phyloP scores from a whole-genome alignment of 768 basidiomycete genomes.

The Lyophyllum semitale region DNA sequence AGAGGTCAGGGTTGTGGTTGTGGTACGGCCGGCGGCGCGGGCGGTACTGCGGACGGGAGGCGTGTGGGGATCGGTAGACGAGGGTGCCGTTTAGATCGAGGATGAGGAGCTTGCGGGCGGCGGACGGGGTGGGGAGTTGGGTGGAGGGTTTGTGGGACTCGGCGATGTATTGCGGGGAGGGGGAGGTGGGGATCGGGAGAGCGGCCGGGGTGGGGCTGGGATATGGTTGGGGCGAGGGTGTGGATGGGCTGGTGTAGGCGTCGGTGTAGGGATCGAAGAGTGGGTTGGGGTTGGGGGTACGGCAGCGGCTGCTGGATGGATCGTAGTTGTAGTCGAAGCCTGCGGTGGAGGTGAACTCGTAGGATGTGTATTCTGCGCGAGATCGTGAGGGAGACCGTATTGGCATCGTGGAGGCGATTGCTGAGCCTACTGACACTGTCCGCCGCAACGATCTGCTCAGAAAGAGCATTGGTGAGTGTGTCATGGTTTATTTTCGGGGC shows the following conservation, averaged over 20 bases:
- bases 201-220: conserved; percentile 17
- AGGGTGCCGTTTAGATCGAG: conserved; percentile 80
- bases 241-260: not conserved
- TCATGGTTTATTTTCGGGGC: not conserved
- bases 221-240: conserved; percentile 44
- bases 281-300: conserved; percentile 1
- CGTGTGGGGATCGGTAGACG: conserved; percentile 55
- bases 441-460: not conserved
- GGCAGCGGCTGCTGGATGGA: conserved; percentile 14
- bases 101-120: conserved; percentile 63
- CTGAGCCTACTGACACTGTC: not conserved
- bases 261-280: conserved; percentile 26
- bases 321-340: conserved; percentile 29
- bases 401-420: not conserved
- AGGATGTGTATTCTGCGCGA: conserved; percentile 6
- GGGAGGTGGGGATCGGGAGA: conserved; percentile 10
- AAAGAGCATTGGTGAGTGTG: not conserved
- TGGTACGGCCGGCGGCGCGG: not conserved
- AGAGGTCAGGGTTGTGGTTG: not conserved
- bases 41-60: conserved; percentile 11
- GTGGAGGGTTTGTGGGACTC: conserved; percentile 30
- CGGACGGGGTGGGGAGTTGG: conserved; percentile 23
- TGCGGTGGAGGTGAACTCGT: conserved; percentile 14
- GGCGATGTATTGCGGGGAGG: conserved; percentile 33
- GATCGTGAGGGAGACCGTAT: conserved; percentile 2